Evolutionary conservation across 2,329 filamentous ascomycete genomes (phyloP), one percentile per base, ranked within the genome.

Genomic region (Chalaropsis ovoidea): DNA sequence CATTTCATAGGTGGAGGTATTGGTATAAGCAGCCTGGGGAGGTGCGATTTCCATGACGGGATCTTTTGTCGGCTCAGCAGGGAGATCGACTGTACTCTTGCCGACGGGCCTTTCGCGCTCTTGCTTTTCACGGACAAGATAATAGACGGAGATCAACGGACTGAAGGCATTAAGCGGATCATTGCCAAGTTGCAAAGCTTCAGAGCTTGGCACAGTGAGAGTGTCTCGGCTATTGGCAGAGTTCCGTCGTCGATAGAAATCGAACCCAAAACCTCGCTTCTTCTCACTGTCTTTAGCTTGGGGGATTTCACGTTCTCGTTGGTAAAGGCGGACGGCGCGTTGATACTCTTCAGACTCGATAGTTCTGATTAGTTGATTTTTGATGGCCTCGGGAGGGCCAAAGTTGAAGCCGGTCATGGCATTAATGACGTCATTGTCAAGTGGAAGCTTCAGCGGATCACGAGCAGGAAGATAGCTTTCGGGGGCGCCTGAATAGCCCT

Each of bases 321-420:
- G 85, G 45, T 85, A 83, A 13, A 86, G 77, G 65, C 85, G 83
- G n/a, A 95, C 80, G 5, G 90, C 91, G 67, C 86, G 85, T 71
- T 95, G 90, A 70, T 99, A 99, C 49, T 97, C 93, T 6, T 95
- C 91, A 0, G 92, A 96, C 71, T 95, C 89, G 68, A 99, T 83
- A n/a, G 92, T 83, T 69, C 88, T 89, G 10, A 86, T 89, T 54
- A 99, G 81, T 73, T 96, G 90, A 2, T 84, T 78, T 66, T 84
- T 86, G 72, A 99, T 96, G 66, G 84, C 83, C 64, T 96, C 91
- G 1, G 90, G 82, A 0, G 90, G 82, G 0, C 94, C 94, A 77
- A 97, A 99, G 74, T 97, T 95, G 74, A 99, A 99, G 1, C 94
- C 94, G 27, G 91, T 95, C 94, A 99, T 99, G 70, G 89, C 92